Percentiles rank a stretch among this genome's conserved stretches.
These are phyloP conservation scores for Ceraceosorus bombacis DNA, from an alignment of 1,284 basidiomycete species.

Conservation along the genomic window DNA sequence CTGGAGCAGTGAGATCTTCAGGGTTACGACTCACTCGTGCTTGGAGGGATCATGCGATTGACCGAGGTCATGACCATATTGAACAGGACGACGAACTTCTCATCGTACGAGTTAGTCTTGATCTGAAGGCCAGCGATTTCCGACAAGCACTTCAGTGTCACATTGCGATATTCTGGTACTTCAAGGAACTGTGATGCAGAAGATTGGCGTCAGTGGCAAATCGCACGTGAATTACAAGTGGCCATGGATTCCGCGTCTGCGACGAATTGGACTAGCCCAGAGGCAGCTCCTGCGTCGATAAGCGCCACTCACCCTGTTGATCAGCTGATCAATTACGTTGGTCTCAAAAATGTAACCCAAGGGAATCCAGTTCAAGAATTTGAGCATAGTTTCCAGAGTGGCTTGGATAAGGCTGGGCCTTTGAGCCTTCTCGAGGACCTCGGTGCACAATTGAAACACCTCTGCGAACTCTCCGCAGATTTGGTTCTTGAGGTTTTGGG, in stretches of 20 bases:
- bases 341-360: constrained; percentile 99
- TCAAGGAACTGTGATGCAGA: constrained; percentile 70
- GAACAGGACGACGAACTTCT: constrained; percentile 95
- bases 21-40: constrained; percentile 57
- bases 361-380: constrained; percentile 99
- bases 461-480: constrained; percentile 48
- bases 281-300: not conserved
- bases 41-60: constrained; percentile 56
- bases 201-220: too few relatives aligned
- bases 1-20: not conserved
- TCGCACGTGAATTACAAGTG: too few relatives aligned
- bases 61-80: constrained; percentile 56
- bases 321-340: constrained; percentile 86
- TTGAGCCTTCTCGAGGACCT: constrained; percentile 94
- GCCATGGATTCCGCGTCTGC: too few relatives aligned
- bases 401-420: constrained; percentile 92
- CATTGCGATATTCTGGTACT: constrained; percentile 91
- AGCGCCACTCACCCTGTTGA: constrained; percentile 54
- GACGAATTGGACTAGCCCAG: not conserved
- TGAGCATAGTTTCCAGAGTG: constrained; percentile 86
- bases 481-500: constrained; percentile 85
- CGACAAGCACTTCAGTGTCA: constrained; percentile 94
- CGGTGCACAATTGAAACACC: constrained; percentile 51
- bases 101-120: constrained; percentile 86
- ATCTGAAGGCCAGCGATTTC: constrained; percentile 80